phyloP scores from a whole-genome alignment of 768 basidiomycete species.

The Chalciporus pseudorubinellus region DNA sequence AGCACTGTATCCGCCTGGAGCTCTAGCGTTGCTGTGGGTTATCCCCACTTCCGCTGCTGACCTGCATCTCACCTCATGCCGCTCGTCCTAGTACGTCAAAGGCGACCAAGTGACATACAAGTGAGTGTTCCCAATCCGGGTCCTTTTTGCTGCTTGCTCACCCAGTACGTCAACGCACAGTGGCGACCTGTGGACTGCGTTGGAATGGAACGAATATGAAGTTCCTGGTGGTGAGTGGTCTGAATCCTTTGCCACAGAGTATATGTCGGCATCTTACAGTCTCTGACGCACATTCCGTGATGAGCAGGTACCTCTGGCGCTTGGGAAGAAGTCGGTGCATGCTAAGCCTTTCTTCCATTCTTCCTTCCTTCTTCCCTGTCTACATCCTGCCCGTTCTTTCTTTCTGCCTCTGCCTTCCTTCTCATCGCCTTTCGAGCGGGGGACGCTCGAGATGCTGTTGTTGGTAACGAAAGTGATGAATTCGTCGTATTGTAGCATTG shows the following conservation, averaged over 20 bases:
- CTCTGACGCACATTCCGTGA: neutral
- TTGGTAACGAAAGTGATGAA: too few relatives aligned
- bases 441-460: too few relatives aligned
- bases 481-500: too few relatives aligned
- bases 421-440: too few relatives aligned
- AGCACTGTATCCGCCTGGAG: conserved; percentile 42
- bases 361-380: too few relatives aligned
- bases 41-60: neutral
- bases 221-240: neutral
- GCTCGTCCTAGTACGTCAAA: conserved; percentile 38
- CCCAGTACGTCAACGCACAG: neutral
- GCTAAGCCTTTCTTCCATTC: too few relatives aligned
- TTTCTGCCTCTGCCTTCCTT: too few relatives aligned
- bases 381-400: too few relatives aligned
- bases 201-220: neutral
- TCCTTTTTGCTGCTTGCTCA: neutral
- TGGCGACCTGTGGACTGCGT: neutral
- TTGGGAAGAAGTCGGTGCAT: neutral
- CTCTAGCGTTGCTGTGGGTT: conserved; percentile 37
- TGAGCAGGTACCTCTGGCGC: neutral
- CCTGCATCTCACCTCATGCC: neutral
- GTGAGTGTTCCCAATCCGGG: conserved; percentile 24
- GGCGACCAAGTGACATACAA: conserved; percentile 41
- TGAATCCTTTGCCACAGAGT: too few relatives aligned
- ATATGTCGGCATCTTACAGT: neutral